Conservation (phyloP, 305 asterid species). For the Fraxinus ornus region DNA sequence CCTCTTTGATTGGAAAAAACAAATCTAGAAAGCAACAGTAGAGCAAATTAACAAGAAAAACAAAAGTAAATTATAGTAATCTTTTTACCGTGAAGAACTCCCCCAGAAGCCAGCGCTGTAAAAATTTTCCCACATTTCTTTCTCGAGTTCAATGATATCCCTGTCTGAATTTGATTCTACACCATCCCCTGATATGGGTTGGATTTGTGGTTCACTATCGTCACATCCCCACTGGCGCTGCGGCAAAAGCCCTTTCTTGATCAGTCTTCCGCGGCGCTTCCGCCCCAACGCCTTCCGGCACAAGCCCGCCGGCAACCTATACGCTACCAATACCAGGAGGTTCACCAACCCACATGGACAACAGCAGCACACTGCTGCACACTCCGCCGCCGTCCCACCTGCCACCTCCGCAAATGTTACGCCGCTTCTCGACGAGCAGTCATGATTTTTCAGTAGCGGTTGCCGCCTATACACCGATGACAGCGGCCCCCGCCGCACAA, state of each 20-base stretch:
- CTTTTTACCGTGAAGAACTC: conserved; percentile 42
- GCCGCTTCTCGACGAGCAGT: background rate
- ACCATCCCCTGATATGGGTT: conserved; percentile 26
- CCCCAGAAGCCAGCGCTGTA: conserved; percentile 87
- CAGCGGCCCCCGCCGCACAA: background rate
- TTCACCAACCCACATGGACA: conserved; percentile 69
- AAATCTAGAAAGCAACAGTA: no score
- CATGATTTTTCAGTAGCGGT: background rate
- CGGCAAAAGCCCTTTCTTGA: conserved; percentile 44
- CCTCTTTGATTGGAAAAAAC: no score
- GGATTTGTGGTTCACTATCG: conserved; percentile 42
- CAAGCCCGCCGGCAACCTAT: conserved; percentile 76
- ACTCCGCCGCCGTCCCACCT: conserved; percentile 86
- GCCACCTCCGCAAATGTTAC: conserved; percentile 59
- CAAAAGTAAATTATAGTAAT: no score
- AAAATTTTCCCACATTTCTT: conserved; percentile 83
- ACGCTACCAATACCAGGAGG: conserved; percentile 55
- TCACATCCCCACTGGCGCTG: conserved; percentile 39
- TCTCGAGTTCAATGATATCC: conserved; percentile 69
- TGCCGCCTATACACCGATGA: background rate
- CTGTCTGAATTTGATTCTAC: conserved; percentile 23
- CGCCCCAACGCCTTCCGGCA: conserved; percentile 66
- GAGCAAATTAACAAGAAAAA: no score
- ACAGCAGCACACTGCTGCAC: conserved; percentile 91
- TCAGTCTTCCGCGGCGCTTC: conserved; percentile 50